Conservation (phyloP, 352 stramenopile genomes). For the Phytophthora sp. region DNA sequence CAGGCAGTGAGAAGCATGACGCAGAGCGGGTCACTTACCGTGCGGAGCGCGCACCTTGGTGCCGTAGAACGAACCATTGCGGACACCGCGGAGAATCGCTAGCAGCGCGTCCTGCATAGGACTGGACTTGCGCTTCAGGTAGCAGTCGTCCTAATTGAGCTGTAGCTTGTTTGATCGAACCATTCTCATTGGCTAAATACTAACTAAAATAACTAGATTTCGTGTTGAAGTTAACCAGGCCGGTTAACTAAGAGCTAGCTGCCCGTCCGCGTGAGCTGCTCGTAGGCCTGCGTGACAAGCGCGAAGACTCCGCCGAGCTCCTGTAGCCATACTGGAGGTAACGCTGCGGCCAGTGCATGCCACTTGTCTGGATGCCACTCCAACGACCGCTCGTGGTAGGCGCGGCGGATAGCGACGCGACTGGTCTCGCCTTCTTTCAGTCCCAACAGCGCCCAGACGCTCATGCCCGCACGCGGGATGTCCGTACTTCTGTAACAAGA, state of each 20-base stretch:
- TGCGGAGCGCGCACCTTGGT: conserved; percentile 90
- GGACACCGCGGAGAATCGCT: conserved; percentile 79
- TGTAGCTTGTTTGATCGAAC: too few relatives aligned
- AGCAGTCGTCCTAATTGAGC: too few relatives aligned
- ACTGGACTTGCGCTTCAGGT: conserved; percentile 6
- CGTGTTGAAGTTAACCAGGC: conserved; percentile 44
- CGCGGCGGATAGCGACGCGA: conserved; percentile 52
- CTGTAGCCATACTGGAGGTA: conserved; percentile 36
- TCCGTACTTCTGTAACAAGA: conserved; percentile 35
- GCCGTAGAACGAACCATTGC: conserved; percentile 90
- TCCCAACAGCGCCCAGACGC: conserved; percentile 48
- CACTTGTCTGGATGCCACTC: conserved; percentile 83
- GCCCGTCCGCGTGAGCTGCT: conserved; percentile 47
- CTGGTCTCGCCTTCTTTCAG: conserved; percentile 49
- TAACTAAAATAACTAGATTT: conserved; percentile 24
- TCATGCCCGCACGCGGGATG: conserved; percentile 54
- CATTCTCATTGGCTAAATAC: conserved; percentile 23
- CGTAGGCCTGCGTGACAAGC: conserved; percentile 57
- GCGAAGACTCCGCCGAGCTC: conserved; percentile 43
- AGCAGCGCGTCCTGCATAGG: conserved; percentile 60
- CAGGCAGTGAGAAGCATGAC: not conserved
- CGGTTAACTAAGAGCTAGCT: too few relatives aligned
- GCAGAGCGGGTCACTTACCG: conserved; percentile 44
- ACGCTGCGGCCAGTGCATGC: conserved; percentile 25
- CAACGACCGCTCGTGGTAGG: conserved; percentile 66